Percentiles rank a stretch among this genome's conserved stretches.
Conservation (phyloP, 2,329 filamentous ascomycete genomes). For the Teratosphaeria pseudoeucalypti region DNA sequence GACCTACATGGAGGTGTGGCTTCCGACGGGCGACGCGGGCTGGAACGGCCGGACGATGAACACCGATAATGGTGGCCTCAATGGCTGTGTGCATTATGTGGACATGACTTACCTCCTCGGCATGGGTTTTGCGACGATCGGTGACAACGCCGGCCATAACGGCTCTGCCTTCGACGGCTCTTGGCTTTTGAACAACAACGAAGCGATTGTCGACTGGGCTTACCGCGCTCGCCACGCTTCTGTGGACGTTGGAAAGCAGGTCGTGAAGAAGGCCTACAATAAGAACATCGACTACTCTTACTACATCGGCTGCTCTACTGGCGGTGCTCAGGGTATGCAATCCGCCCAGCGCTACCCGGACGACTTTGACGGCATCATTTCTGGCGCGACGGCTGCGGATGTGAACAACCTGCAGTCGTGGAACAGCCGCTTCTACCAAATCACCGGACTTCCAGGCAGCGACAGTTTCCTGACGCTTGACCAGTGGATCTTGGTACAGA, state of each 20-base stretch:
- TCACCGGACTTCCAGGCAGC: conserved; percentile 29
- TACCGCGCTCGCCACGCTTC: conserved; percentile 24
- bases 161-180: conserved; percentile 22
- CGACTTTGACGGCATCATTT: conserved; percentile 41
- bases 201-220: conserved; percentile 23
- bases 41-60: conserved; percentile 27
- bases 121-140: conserved; percentile 25
- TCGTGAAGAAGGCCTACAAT: conserved; percentile 28
- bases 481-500: conserved; percentile 34
- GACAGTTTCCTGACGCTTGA: conserved; percentile 31
- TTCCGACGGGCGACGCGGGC: conserved; percentile 23
- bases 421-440: conserved; percentile 31
- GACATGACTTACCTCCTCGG: conserved; percentile 24
- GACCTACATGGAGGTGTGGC: conserved; percentile 36
- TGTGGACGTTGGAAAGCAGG: conserved; percentile 23
- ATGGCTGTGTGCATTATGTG: conserved; percentile 24
- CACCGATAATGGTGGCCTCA: conserved; percentile 26
- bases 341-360: conserved; percentile 35
- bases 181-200: conserved; percentile 15
- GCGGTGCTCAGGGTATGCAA: conserved; percentile 38
- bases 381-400: conserved; percentile 36
- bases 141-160: conserved; percentile 26
- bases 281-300: conserved; percentile 29
- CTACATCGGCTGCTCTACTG: conserved; percentile 39
- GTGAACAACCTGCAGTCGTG: conserved; percentile 36